These are phyloP conservation scores for Tylopilus vinaceipallidus DNA, from an alignment of 768 basidiomycete genomes.

Conservation along the genomic window DNA sequence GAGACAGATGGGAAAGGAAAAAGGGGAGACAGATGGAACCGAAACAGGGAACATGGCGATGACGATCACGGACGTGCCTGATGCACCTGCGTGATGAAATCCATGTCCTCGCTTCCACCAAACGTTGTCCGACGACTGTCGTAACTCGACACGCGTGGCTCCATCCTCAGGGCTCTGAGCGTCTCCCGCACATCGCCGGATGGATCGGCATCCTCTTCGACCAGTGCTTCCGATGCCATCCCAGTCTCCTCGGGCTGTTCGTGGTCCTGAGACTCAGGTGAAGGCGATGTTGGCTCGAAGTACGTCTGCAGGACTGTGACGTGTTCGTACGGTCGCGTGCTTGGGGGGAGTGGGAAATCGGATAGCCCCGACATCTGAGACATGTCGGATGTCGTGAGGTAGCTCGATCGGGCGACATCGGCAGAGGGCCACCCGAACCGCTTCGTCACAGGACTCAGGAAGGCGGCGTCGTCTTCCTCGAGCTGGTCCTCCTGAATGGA, in stretches of 20 bases:
- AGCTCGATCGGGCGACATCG: constrained; percentile 48
- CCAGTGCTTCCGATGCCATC: neutral
- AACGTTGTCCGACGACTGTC: constrained; percentile 25
- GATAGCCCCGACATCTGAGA: constrained; percentile 72
- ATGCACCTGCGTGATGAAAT: constrained; percentile 16
- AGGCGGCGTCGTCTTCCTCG: constrained; percentile 4
- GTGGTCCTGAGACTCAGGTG: neutral
- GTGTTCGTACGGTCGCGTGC: constrained; percentile 27
- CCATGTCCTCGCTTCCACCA: constrained; percentile 26
- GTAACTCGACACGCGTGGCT: constrained; percentile 5
- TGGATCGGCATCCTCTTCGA: neutral
- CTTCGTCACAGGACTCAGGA: constrained; percentile 16
- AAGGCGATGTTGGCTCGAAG: constrained; percentile 30
- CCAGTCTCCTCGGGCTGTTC: neutral
- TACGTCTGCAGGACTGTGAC: constrained; percentile 46
- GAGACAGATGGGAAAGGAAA: neutral
- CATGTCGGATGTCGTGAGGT: constrained; percentile 54
- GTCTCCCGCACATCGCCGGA: constrained; percentile 16
- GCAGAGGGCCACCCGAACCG: constrained; percentile 28
- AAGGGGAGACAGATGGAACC: no score
- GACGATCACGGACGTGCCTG: constrained; percentile 10
- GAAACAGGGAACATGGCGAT: neutral
- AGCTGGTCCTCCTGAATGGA: constrained; percentile 14
- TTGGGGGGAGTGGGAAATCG: constrained; percentile 68
- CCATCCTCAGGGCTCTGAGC: constrained; percentile 10